Evolutionary conservation across 352 stramenopile genomes (phyloP), one percentile per base, ranked within the genome.

Genomic region (Globisporangium heterothallicum): DNA sequence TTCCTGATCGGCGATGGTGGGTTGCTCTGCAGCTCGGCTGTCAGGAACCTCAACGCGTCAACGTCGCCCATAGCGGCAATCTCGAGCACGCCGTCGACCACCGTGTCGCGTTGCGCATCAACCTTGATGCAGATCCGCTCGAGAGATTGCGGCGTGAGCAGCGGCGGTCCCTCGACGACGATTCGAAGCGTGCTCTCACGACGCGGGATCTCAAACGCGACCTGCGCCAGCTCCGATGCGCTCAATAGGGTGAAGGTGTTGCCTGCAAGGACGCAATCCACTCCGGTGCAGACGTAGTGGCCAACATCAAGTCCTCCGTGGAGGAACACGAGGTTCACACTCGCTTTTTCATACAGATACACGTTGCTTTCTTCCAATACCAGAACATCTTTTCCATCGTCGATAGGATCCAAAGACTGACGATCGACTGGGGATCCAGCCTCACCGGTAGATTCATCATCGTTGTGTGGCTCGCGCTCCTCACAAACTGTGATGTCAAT

Each of bases 191-290:
- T 84, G 42, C 73, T 88, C 57, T 84, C 68, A 35, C 70, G 71
- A 7, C 57, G 56, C 19, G 64, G 63, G 40, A 92, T 74, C 42
- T 71, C 59, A 42, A 92, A 88, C 12, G 25, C 46, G 19, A 72
- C 62, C 1, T 62, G 35, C 26, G 53, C 49, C 27, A 84, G 46
- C 5, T 70, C 66, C 7, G 42, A 36, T 2, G 49, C 34, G 24
- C 61, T 59, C 38, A 86, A 51, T 18, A 91, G 59, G 8, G 51
- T 56, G 40, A 91, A 86, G 2, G 68, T 64, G 24, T 65, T 79
- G 6, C 74, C 75, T 3, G 72, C 74, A 5, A 91, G 50, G 0
- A 77, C 53, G 36, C 79, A 88, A 38, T 86, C 74, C 14, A 88
- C 61, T 6, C 64, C 50, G 19, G 61, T 69, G 51, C 79, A 91